Conservation (phyloP, 2,329 filamentous ascomycete genomes). For the Chaetomiaceae sp. region DNA sequence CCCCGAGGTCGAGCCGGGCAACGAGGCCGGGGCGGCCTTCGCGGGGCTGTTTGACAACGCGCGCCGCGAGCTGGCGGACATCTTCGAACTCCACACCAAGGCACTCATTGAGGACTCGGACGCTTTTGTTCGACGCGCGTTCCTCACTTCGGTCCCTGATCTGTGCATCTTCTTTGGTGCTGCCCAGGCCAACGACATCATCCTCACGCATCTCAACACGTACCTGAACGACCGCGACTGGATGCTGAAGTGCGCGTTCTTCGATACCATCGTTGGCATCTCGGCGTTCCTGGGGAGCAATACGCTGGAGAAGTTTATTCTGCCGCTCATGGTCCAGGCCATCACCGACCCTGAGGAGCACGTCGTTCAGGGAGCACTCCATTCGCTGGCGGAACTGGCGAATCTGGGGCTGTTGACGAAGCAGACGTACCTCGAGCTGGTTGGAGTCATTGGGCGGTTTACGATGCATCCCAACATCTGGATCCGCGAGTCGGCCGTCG, state of each 20-base stretch:
- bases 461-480: constrained; percentile 92
- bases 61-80: constrained; percentile 73
- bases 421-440: constrained; percentile 79
- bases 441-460: constrained; percentile 78
- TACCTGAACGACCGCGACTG: constrained; percentile 96
- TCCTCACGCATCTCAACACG: constrained; percentile 92
- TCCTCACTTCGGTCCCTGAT: constrained; percentile 84
- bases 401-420: constrained; percentile 82
- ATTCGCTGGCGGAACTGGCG: constrained; percentile 84
- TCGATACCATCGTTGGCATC: constrained; percentile 91
- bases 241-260: constrained; percentile 95
- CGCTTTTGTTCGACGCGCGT: constrained; percentile 80
- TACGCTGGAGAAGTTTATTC: constrained; percentile 88
- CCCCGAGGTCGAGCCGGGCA: constrained; percentile 71
- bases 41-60: constrained; percentile 84
- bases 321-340: constrained; percentile 93
- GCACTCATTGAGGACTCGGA: constrained; percentile 82
- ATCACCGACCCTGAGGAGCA: constrained; percentile 90
- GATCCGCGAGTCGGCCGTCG: constrained; percentile 84
- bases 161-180: constrained; percentile 94
- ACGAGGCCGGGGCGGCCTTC: constrained; percentile 63
- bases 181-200: constrained; percentile 89
- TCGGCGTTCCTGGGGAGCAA: constrained; percentile 84
- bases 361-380: constrained; percentile 84
- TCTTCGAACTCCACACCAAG: constrained; percentile 87